These are phyloP conservation scores for Sutorius australiensis DNA, from an alignment of 768 basidiomycete species.

Conservation along the genomic window DNA sequence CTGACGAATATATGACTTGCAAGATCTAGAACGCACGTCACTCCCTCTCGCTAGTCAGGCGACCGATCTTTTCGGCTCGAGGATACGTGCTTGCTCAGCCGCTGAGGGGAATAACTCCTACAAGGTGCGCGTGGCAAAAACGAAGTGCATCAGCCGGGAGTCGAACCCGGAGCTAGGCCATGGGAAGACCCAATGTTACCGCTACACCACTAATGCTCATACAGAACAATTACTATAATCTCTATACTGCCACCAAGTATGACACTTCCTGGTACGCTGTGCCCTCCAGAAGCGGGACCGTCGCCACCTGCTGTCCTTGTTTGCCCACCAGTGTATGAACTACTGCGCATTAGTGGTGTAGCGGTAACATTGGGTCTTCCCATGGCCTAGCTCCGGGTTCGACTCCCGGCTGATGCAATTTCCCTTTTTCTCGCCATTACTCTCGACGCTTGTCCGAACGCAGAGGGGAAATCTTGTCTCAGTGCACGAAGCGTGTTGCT, in stretches of 20 bases:
- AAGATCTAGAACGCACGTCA: neutral
- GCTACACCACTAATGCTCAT: constrained; percentile 57
- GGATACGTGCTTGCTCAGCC: neutral
- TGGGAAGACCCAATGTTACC: constrained; percentile 91
- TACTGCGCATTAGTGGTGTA: constrained; percentile 55
- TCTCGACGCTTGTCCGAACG: no score
- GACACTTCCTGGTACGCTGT: no score
- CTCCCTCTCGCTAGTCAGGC: neutral
- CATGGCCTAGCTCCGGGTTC: constrained; percentile 64
- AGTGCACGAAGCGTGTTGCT: no score
- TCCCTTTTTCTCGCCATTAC: no score
- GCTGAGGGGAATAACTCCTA: neutral
- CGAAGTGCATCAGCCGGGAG: constrained; percentile 48
- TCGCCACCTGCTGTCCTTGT: neutral
- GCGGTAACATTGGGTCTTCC: constrained; percentile 88
- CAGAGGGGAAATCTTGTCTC: no score
- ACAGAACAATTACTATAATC: neutral
- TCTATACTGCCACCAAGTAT: no score
- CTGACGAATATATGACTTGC: constrained; percentile 1
- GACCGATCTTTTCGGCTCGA: neutral
- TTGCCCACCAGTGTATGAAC: neutral
- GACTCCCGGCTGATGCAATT: constrained; percentile 52
- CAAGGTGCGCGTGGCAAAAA: neutral
- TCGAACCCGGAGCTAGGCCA: constrained; percentile 61
- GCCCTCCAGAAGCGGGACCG: no score